These are phyloP conservation scores for Lyophyllum semitale DNA, from an alignment of 768 basidiomycete genomes.

Conservation along the genomic window DNA sequence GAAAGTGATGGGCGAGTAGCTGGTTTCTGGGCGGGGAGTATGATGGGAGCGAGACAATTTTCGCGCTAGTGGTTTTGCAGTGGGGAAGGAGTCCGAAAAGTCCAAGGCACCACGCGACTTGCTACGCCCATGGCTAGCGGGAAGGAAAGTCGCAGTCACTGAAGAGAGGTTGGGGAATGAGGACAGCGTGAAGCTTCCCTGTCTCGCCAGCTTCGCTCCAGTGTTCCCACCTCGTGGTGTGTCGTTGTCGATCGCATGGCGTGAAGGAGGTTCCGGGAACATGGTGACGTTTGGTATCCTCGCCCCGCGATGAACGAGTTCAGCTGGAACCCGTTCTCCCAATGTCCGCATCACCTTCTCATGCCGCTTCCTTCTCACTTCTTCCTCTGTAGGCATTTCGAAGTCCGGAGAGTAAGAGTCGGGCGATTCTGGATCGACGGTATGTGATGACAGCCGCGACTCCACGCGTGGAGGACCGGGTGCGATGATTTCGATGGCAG, in stretches of 20 bases:
- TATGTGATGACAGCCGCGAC: conserved; percentile 1
- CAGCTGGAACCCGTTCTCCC: conserved; percentile 20
- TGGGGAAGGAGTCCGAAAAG: not conserved
- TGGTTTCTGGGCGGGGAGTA: not conserved
- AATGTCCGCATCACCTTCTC: conserved; percentile 21
- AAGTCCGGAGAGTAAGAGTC: conserved; percentile 7
- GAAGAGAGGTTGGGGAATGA: conserved; percentile 13
- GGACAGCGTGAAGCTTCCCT: conserved; percentile 12
- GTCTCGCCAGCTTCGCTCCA: not conserved
- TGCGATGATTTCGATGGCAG: conserved; percentile 11
- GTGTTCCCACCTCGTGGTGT: not conserved
- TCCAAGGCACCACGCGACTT: conserved; percentile 8
- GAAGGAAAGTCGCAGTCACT: conserved; percentile 5
- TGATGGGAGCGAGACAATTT: not conserved
- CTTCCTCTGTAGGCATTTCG: conserved; percentile 14
- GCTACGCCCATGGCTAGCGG: conserved; percentile 8
- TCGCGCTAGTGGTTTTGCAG: not conserved
- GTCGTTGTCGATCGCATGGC: not conserved
- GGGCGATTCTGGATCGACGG: not conserved
- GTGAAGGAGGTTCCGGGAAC: conserved; percentile 13
- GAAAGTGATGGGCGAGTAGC: conserved; percentile 4
- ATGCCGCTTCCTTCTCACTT: conserved; percentile 14
- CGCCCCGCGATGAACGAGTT: conserved; percentile 18
- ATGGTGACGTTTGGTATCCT: too few relatives aligned
- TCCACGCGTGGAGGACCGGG: conserved; percentile 13